phyloP scores from a whole-genome alignment of 192 early-diverging fungal species.

The Backusella psychrophila region DNA sequence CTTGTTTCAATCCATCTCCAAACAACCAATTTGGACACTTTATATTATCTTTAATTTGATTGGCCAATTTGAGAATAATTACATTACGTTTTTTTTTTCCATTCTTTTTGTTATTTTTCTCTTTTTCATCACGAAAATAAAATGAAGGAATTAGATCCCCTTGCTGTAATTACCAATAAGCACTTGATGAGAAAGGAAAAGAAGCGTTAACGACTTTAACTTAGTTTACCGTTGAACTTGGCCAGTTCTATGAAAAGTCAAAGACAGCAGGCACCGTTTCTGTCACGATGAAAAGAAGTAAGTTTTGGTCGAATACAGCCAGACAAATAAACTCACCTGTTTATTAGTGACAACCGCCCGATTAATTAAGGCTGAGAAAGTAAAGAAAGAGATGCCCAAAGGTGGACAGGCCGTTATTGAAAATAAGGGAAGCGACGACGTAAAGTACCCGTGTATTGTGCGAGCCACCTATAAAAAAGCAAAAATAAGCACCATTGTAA shows the following conservation, averaged over 20 bases:
- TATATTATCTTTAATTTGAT: background rate
- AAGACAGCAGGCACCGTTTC: constrained; percentile 26
- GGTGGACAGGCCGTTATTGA: constrained; percentile 11
- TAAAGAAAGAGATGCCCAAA: constrained; percentile 25
- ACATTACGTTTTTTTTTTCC: background rate
- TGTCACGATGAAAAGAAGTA: constrained; percentile 41
- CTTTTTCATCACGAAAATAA: background rate
- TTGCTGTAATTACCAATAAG: constrained; percentile 18
- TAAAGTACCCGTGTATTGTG: constrained; percentile 24
- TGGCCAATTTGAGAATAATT: background rate
- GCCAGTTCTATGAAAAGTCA: constrained; percentile 33
- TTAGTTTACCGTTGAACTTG: constrained; percentile 38
- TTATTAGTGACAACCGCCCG: constrained; percentile 19
- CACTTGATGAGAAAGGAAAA: background rate
- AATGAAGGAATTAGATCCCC: constrained; percentile 34
- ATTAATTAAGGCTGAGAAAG: constrained; percentile 2
- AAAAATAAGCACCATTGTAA: constrained; percentile 35
- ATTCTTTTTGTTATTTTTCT: constrained; percentile 1
- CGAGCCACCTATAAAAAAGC: constrained; percentile 25
- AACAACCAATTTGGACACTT: background rate
- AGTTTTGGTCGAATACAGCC: background rate
- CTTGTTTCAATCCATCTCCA: no score
- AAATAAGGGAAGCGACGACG: background rate
- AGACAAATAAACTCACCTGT: background rate
- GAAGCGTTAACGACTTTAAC: background rate